Base-by-base conservation (phyloP, 352 stramenopile genomes). In the Pythium dissimile region DNA sequence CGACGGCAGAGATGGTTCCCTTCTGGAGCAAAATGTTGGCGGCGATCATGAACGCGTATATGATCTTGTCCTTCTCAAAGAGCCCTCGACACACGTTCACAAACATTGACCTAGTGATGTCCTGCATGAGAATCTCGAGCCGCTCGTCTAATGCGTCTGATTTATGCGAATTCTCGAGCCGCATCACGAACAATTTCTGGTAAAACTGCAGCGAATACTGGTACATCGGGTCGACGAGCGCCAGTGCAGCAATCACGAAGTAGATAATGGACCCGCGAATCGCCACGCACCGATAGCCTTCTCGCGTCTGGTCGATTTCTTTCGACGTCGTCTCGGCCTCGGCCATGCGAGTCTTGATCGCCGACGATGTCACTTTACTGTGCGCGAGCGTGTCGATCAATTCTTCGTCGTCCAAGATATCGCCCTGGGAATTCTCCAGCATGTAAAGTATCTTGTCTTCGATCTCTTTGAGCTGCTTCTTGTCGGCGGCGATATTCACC, bases 201-300 rank as follows among this genome's bases (percentile, higher is more conserved):
- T 97, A 98, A 49, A 95, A 97, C 57, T 98, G 93, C 16, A 98
- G 72, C 37, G 91, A 98, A 62, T 96, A 97, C 62, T 97, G 90
- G 62, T 98, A 98, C 92, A 98, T 98, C 3, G 89, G 85, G 34
- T 98, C 91, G 10, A 98, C 86, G n/a, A 92, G 73, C 38, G 89
- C 89, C 2, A 98, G 67, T 20, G 86, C 88, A 1, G 93, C 91
- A 34, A 98, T 96, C 12, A 95, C 91, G 66, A 98, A 98, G 72
- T 98, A 98, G 45, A 98, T 90, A 49, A 97, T 88, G 2, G 84
- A 96, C 8, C 91, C 93, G 13, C 92, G 80, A 11, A 93, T 75
- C 9, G 93, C 93, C 8, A 98, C 89, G 42, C 85, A 85, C 1
- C 93, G 86, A 52, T 98, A 98, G 2, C 77, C 79, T 65, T 98